Evolutionary conservation across 352 stramenopile genomes (phyloP), one percentile per base, ranked within the genome.

Genomic region (Elongisporangium anandrum): DNA sequence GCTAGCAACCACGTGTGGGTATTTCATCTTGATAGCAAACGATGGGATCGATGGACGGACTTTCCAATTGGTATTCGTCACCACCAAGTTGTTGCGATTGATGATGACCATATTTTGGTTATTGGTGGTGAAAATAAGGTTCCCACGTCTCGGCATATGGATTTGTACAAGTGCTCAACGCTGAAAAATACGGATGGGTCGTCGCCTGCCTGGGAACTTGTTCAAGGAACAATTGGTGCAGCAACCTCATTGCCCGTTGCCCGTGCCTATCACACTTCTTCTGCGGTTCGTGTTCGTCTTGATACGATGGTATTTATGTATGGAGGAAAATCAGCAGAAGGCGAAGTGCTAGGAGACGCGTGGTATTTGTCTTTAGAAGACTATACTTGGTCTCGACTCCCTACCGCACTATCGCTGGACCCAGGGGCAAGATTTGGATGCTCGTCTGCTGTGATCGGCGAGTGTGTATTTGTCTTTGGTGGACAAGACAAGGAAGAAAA

Each of bases 281-380:
- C 80, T 39, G 79, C 73, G 0, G 86, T 96, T 22, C 70, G 72
- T 45, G 79, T 89, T 54, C 82, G 85, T 21, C 72, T 94, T 15
- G 85, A 94, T 56, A 70, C 78, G 8, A 80, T 94, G 39, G 79
- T 96, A 8, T 88, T 96, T 52, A 75, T 96, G 67, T 96, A 90
- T 57, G 87, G 87, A 41, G 87, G 87, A 2, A 84, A 75, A 57
- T 92, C 83, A 16, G 68, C 77, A 4, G 84, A 94, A 9, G 76
- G 94, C 45, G 78, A 88, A 50, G 52, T 81, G 5, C 68, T 96
- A 1, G 87, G 84, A 23, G 87, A 96, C 48, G 75, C 75, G 2
- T 96, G 87, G 87, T 92, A 83, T 53, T 69, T 96, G 38, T 93
- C 85, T 1, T 57, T 94, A 4, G 81, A 94, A 29, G 85, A 94